phyloP scores from a whole-genome alignment of 306 rosid species.

The Lotus japonicus region DNA sequence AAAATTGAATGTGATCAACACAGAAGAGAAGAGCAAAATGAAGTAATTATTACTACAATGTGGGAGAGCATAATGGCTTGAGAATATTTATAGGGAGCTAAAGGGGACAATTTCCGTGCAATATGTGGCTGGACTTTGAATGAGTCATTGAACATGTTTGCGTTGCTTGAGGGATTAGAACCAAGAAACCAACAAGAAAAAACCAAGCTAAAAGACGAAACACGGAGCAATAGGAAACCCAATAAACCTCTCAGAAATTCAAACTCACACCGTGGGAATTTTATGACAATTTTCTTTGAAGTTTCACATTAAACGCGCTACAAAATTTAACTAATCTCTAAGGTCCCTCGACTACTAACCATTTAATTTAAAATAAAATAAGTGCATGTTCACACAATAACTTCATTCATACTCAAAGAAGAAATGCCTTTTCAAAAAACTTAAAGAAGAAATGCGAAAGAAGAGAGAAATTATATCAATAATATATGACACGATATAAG shows the following conservation, averaged over 20 bases:
- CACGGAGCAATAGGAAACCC: neutral
- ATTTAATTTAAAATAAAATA: too few relatives aligned
- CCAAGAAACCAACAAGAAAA: slow-evolving; percentile 18
- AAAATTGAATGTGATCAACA: neutral
- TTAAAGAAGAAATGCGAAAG: too few relatives aligned
- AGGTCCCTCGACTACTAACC: too few relatives aligned
- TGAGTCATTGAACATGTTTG: slow-evolving; percentile 8
- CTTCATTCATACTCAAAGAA: too few relatives aligned
- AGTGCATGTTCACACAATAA: too few relatives aligned
- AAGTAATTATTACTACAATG: neutral
- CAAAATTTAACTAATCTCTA: neutral
- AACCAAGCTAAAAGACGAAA: neutral
- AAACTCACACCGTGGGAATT: neutral
- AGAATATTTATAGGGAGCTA: neutral
- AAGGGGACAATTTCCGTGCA: slow-evolving; percentile 25
- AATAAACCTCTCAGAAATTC: slow-evolving; percentile 5
- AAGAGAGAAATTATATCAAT: too few relatives aligned
- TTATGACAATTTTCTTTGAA: slow-evolving; percentile 10
- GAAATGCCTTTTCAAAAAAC: too few relatives aligned
- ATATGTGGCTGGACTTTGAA: slow-evolving; percentile 19
- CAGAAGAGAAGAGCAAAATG: neutral
- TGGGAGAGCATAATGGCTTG: neutral
- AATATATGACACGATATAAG: too few relatives aligned
- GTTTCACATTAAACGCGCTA: slow-evolving; percentile 19
- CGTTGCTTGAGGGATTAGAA: neutral